These are phyloP conservation scores for Wolfiporia cocos DNA, from an alignment of 1,284 basidiomycete species.

Conservation along the genomic window DNA sequence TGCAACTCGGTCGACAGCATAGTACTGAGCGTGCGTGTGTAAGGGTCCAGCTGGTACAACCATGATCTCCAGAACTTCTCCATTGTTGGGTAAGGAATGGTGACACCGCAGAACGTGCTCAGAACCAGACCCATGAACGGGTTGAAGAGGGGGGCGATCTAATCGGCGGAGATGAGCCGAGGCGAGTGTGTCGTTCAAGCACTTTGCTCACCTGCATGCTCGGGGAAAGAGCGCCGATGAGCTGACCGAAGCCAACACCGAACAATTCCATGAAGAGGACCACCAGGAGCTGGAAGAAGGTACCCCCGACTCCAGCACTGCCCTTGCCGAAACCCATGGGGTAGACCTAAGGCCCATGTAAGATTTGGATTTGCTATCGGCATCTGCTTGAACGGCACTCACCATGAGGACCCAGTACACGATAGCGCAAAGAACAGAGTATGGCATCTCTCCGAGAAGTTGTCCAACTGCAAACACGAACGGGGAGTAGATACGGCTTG, in stretches of 20 bases:
- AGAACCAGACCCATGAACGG: slow-evolving; percentile 71
- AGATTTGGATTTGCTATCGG: too few relatives aligned
- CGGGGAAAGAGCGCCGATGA: slow-evolving; percentile 74
- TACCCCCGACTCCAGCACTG: slow-evolving; percentile 50
- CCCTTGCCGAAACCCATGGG: slow-evolving; percentile 73
- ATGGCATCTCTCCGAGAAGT: slow-evolving; percentile 78
- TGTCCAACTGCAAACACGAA: slow-evolving; percentile 83
- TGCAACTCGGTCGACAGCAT: slow-evolving; percentile 81
- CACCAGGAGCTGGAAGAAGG: slow-evolving; percentile 72
- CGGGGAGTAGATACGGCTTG: slow-evolving; percentile 73
- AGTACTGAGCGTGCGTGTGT: slow-evolving; percentile 67
- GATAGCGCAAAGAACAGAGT: slow-evolving; percentile 66
- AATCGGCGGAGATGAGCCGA: slow-evolving; percentile 19
- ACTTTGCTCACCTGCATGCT: slow-evolving; percentile 42
- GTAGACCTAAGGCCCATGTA: too few relatives aligned
- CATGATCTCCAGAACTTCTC: slow-evolving; percentile 71
- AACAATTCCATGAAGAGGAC: slow-evolving; percentile 72
- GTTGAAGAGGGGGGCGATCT: slow-evolving; percentile 78
- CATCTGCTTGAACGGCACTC: slow-evolving; percentile 12
- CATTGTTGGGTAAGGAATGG: slow-evolving; percentile 67
- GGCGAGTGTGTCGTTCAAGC: not conserved
- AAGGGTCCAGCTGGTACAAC: slow-evolving; percentile 68
- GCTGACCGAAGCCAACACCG: slow-evolving; percentile 72
- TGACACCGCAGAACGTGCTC: slow-evolving; percentile 76
- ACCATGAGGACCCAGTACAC: slow-evolving; percentile 79